Evolutionary conservation across 2,329 filamentous ascomycete genomes (phyloP), one percentile per base, ranked within the genome.

Genomic region (Cordyceps cicadae): DNA sequence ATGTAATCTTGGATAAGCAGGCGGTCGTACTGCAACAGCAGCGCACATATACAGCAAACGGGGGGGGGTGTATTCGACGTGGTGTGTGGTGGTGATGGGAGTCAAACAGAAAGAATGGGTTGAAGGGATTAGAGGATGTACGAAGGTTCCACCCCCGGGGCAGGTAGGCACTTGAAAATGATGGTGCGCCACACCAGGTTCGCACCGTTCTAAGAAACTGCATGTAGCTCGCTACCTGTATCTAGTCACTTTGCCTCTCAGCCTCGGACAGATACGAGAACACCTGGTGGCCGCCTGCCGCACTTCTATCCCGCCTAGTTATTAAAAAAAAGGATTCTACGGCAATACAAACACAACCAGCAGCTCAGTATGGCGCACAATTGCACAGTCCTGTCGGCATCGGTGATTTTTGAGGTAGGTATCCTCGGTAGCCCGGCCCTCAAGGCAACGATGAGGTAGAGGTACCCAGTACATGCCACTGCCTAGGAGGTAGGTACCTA

Each of bases 121-220:
- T 54, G 58, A 54, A 60, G 58, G 51, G 58, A 60, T 54, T 49
- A 54, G 45, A 54, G 58, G 58, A 48, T 60, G 50, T 45, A 49
- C 50, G 43, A 37, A 29, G 58, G 58, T 60, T 48, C 58, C 58
- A 60, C 58, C 58, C 58, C 58, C 58, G 58, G 56, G 48, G 55
- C 17, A 21, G 56, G 55, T 19, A 46, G 54, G 46, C 19, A 37
- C 45, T 41, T 59, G 29, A 59, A 51, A 59, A 45, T 46, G 17
- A 43, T 45, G 46, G 56, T 52, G 48, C 56, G 50, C 46, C 58
- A 51, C 50, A 49, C 50, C 43, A 60, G 43, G 50, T 37, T 52
- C 48, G 55, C 55, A 45, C 54, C 26, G 46, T 37, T 29, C 29
- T 29, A 29, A 57, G 26, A 37, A 46, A 46, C 17, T 48, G 15